phyloP scores from a whole-genome alignment of 345 rosid species.

The Salix arbutifolia region DNA sequence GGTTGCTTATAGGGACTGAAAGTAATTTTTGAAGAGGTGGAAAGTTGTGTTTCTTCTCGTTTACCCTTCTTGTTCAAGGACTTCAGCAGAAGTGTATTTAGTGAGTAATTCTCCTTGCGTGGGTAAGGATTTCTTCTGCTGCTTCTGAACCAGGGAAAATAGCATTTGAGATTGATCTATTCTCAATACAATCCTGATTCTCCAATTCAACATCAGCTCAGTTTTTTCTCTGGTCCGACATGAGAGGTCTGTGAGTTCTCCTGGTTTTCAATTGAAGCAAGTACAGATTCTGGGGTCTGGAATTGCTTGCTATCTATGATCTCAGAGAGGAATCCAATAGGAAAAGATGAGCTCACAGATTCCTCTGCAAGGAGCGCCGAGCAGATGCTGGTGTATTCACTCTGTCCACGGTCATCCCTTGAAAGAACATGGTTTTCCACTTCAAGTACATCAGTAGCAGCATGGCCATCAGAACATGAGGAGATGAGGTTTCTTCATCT shows the following conservation, averaged over 20 bases:
- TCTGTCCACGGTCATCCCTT: constrained; percentile 17
- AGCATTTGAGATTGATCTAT: constrained; percentile 20
- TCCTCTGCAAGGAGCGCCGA: constrained; percentile 21
- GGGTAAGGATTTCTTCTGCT: constrained; percentile 54
- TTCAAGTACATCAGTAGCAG: background rate
- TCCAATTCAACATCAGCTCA: constrained; percentile 3
- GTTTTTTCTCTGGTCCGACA: constrained; percentile 27
- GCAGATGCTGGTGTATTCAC: constrained; percentile 11
- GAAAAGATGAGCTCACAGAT: constrained; percentile 36
- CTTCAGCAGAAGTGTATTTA: constrained; percentile 44
- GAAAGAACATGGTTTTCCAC: constrained; percentile 6
- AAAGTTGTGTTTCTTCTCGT: constrained; percentile 32
- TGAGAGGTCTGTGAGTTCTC: constrained; percentile 35
- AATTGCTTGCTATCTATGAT: constrained; percentile 6
- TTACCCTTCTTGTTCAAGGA: constrained; percentile 44
- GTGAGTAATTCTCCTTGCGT: constrained; percentile 80
- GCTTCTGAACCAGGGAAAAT: constrained; percentile 32
- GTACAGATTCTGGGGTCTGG: constrained; percentile 29
- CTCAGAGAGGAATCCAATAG: constrained; percentile 14
- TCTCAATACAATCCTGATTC: constrained; percentile 20
- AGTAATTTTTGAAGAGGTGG: constrained; percentile 30
- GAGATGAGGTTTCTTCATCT: background rate
- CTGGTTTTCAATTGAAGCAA: constrained; percentile 24
- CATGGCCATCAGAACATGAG: background rate
- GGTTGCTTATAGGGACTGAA: constrained; percentile 24